Base-by-base conservation (phyloP, 176 grass and related monocot species). In the Chrysopogon serrulatus region DNA sequence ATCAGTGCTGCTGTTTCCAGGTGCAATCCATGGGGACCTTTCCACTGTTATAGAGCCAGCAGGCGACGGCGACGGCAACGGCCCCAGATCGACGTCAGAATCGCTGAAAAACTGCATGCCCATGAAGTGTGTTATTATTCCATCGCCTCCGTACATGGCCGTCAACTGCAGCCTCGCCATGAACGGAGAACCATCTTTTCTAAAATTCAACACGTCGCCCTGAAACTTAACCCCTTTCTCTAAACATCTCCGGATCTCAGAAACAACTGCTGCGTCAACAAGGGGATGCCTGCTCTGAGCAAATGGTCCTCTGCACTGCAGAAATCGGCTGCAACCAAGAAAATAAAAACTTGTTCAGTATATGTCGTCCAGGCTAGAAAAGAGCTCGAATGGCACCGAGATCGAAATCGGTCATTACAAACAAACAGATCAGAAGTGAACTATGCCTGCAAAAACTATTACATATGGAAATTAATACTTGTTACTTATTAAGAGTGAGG, bases 121-220 rank as follows among this genome's bases (percentile, higher is more conserved):
- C 73, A 98, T 98, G 87, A 86, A 82, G 60, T 98, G 96, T 63
- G 96, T 98, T 66, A 98, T 86, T 19, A 41, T 53, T 65, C 85
- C 82, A 69, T 94, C 96, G 76, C 95, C 96, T 16, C 89, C 82
- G 40, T 91, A 90, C 72, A 98, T 98, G 24, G 92, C 92, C 36
- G 83, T 88, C 17, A 98, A 70, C 48, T 88, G 86, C 13, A 98
- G 72, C 63, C 57, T 86, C 47, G 92, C 86, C 75, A 95, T 88
- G 26, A 91, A 79, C 16, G 95, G 92, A 17, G 95, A 95, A 76
- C 95, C 92, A 83, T 98, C 95, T 76, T 95, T 98, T 43, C 87
- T 77, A 71, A 98, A 98, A 75, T 98, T 98, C 71, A 98, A 89
- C 47, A 98, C 70, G 74, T 98, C 89, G n/a, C 95, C 95, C 37